Base-by-base conservation (phyloP, 495 filamentous ascomycete species). In the Xylaria longipes region DNA sequence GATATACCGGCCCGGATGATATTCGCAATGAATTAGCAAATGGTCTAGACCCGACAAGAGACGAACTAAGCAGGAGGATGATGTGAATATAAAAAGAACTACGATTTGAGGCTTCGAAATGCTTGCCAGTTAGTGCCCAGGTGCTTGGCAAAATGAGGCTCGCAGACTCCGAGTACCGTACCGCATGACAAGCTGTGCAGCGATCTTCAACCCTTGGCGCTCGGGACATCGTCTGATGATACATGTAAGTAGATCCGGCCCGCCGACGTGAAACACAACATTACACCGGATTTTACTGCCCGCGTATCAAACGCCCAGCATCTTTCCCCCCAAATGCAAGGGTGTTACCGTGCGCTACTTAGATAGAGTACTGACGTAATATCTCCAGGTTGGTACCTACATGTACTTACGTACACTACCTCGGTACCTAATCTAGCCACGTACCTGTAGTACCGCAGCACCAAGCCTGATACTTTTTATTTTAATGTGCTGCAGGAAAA, bases 211-310 rank as follows among this genome's bases (percentile, higher is more conserved):
- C 37, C 31, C 31, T 43, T 22, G 66, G 50, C 39, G 25, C 35
- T 35, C 46, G 66, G 52, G 54, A 68, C 58, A 35, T 67, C 54
- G 39, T 69, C 27, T 61, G 35, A 60, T 37, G 50, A 17, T 50
- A 15, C 33, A 6, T 46, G 67, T 45, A 6, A 35, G 67, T 45
- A 69, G 67, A 69, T 69, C 67, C 41, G 54, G 67, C 5, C 67
- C 67, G 33, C 43, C 54, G 22, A 69, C 29, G 3, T 69, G 67
- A 69, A 69, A 69, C 67, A 58, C n/a, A 5, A 25, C 48, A 56
- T 67, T 56, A 43, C 48, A 67, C 48, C 33, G 43, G 43, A 67
- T 22, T 67, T n/a, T 56, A 56, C 35, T 56, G 35, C 46, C 46
- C 65, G 65, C 8, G 65, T 56, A 67, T 67, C 65, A 41, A 67